Conservation (phyloP, 495 filamentous ascomycete genomes). For the Hypomontagnella monticulosa region DNA sequence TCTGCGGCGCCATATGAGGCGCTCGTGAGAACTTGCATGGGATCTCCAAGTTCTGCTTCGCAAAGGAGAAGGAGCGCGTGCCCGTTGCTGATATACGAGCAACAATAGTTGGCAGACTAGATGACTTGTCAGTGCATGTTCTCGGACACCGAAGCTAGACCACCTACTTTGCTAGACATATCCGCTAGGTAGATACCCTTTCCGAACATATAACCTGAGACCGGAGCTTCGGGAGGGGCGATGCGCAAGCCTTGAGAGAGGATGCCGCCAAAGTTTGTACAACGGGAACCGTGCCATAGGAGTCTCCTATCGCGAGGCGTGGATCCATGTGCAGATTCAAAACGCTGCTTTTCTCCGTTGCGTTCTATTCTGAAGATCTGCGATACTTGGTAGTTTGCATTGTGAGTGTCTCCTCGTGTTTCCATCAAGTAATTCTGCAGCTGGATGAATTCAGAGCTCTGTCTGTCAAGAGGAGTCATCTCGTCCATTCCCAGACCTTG, state of each 20-base stretch:
- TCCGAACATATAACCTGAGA: conserved; percentile 79
- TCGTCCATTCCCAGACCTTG: conserved; percentile 74
- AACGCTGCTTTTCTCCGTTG: conserved; percentile 74
- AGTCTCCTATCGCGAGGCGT: conserved; percentile 68
- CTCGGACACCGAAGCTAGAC: background rate
- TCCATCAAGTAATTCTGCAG: conserved; percentile 72
- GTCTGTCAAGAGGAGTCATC: conserved; percentile 72
- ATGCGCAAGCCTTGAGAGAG: conserved; percentile 86
- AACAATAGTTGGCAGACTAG: conserved; percentile 79
- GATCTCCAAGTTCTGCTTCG: conserved; percentile 79
- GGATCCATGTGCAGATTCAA: conserved; percentile 63
- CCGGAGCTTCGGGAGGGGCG: conserved; percentile 83
- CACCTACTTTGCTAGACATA: conserved; percentile 64
- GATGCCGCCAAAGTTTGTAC: conserved; percentile 85
- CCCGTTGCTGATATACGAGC: conserved; percentile 52
- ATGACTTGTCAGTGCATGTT: conserved; percentile 51
- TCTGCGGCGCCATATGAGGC: conserved; percentile 69
- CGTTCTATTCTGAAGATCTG: conserved; percentile 87
- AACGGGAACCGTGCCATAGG: conserved; percentile 84
- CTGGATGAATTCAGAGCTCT: conserved; percentile 68
- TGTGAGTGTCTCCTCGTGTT: conserved; percentile 70
- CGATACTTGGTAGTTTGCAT: conserved; percentile 66
- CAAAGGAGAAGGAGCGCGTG: conserved; percentile 73
- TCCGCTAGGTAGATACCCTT: conserved; percentile 94
- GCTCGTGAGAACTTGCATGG: conserved; percentile 66